These are phyloP conservation scores for Emergomyces pasteurianus DNA, from an alignment of 2,329 filamentous ascomycete species.

Conservation along the genomic window DNA sequence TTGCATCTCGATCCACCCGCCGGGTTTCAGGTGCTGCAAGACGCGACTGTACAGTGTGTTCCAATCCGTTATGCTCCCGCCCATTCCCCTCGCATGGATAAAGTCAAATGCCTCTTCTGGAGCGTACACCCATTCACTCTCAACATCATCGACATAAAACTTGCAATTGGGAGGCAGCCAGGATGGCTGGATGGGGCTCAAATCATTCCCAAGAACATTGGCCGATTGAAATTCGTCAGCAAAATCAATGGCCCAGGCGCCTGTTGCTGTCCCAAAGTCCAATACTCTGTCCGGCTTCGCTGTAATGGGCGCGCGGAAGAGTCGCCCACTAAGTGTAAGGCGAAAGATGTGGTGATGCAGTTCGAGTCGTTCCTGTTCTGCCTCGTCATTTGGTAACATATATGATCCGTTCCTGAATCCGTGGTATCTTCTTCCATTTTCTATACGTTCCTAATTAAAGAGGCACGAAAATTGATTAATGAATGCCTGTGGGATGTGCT, in stretches of 20 bases:
- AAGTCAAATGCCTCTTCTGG: conserved; percentile 18
- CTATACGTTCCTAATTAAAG: too few species aligned
- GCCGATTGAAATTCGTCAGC: conserved; percentile 28
- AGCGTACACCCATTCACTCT: conserved; percentile 17
- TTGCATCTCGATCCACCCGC: conserved; percentile 8
- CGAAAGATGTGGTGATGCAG: conserved; percentile 17
- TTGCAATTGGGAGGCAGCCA: conserved; percentile 21
- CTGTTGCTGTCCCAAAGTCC: conserved; percentile 32
- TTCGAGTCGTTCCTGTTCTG: conserved; percentile 22
- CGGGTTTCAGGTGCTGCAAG: conserved; percentile 4
- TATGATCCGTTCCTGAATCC: conserved; percentile 17
- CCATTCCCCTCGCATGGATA: conserved; percentile 19
- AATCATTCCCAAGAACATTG: conserved; percentile 24
- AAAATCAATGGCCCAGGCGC: conserved; percentile 33
- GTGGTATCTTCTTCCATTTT: conserved; percentile 29
- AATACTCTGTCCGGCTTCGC: conserved; percentile 21
- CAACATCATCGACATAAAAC: conserved; percentile 22
- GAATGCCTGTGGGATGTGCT: too few species aligned
- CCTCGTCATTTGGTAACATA: conserved; percentile 21
- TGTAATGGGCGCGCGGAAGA: conserved; percentile 16
- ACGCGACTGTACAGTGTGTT: conserved; percentile 11
- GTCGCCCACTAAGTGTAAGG: conserved; percentile 14
- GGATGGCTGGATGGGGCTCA: conserved; percentile 29
- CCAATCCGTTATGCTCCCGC: conserved; percentile 16
- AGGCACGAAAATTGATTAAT: too few species aligned